Percentiles rank a stretch among this genome's conserved stretches.
Conservation (phyloP, 805 yeast genomes). For the Metschnikowia amazonensis region DNA sequence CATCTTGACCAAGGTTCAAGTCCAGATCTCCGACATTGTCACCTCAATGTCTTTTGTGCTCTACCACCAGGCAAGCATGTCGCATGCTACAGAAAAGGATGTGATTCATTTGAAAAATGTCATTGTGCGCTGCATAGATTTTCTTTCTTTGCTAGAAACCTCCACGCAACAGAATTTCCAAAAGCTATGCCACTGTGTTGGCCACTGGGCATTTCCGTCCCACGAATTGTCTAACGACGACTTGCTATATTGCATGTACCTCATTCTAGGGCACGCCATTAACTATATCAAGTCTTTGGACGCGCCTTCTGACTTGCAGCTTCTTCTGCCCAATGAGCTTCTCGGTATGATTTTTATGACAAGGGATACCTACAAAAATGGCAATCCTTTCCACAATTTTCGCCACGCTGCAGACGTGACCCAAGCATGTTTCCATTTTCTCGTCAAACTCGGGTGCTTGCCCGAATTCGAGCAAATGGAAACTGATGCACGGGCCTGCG, state of each 20-base stretch:
- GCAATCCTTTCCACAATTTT: constrained; percentile 91
- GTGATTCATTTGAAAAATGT: constrained; percentile 24
- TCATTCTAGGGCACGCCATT: constrained; percentile 49
- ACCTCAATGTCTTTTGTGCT: constrained; percentile 37
- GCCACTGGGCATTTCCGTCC: constrained; percentile 69
- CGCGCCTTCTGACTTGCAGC: constrained; percentile 9
- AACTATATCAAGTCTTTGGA: constrained; percentile 18
- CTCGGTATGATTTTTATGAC: constrained; percentile 60
- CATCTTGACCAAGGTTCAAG: constrained; percentile 6
- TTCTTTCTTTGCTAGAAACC: constrained; percentile 25
- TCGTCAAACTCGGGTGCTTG: constrained; percentile 41
- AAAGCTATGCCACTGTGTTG: constrained; percentile 40
- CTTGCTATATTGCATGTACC: constrained; percentile 53
- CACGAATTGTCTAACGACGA: constrained; percentile 64
- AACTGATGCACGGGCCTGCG: constrained; percentile 29
- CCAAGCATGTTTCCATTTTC: constrained; percentile 78
- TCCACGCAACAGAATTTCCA: constrained; percentile 24
- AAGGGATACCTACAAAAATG: constrained; percentile 75
- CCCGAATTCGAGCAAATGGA: constrained; percentile 37
- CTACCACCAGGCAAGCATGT: constrained; percentile 24
- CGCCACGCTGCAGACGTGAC: constrained; percentile 94
- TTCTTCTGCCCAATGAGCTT: constrained; percentile 40
- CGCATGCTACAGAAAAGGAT: constrained; percentile 20
- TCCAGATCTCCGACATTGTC: constrained; percentile 23
- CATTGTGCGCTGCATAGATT: constrained; percentile 29